Base-by-base conservation (phyloP, 208 protist species). In the Histomonas meleagridis region DNA sequence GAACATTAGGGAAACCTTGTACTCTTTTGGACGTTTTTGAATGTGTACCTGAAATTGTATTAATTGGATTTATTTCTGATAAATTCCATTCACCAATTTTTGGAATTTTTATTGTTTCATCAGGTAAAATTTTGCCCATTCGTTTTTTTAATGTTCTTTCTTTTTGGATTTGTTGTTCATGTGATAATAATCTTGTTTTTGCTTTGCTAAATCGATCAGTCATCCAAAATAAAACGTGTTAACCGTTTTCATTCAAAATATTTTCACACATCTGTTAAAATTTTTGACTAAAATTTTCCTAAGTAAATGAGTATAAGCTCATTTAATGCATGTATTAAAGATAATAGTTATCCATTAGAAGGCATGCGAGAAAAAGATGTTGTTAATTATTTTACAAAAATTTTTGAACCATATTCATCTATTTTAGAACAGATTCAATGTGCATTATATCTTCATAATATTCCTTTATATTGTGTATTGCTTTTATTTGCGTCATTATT, bases 51-150 rank as follows among this genome's bases (percentile, higher is more conserved):
- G 40, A 32, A 72, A 43, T 32, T 32, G 32, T 72, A 0, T 72
- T 32, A 72, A 43, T 32, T 12, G 65, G 65, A 18, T 32, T 32
- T 72, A 72, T 40, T 28, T 72, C 40, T 72, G 76, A 86, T 86
- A 38, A 28, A 51, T 86, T 12, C 76, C 76, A 86, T 86, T 86
- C 76, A 0, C 76, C 76, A 55, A 86, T 86, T 86, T 86, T 43
- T 32, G 76, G 76, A 38, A 86, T 86, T 55, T 86, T 86, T 0
- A 86, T n/a, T n/a, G 40, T 86, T 86, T 86, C 76, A 55, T 86
- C 76, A 0, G 76, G 76, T 49, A 46, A 28, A 55, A 7, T 28
- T 86, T 86, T 86, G 16, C 76, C 76, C 3, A 86, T 18, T 38
- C 46, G 23, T 48, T 86, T 86, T 4, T 12, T 35, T 2, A 86